phyloP scores from a whole-genome alignment of 2,329 filamentous ascomycete species.

The Calonectria pseudoreteaudii region DNA sequence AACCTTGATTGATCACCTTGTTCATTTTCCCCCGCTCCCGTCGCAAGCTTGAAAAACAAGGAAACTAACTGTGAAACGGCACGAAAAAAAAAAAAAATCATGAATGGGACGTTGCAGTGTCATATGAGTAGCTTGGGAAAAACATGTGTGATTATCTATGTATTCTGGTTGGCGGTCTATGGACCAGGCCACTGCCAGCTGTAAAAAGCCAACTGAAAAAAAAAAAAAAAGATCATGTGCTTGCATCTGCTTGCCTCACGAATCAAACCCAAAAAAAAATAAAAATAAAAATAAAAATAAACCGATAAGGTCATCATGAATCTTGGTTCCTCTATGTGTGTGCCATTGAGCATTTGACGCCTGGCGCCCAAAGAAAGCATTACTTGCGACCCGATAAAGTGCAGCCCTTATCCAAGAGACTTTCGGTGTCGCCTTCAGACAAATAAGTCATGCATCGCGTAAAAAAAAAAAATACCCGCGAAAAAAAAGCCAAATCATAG shows the following conservation, averaged over 20 bases:
- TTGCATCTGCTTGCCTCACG: not conserved
- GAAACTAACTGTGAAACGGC: not conserved
- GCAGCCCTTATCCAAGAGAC: not conserved
- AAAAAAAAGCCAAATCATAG: slow-evolving; percentile 8
- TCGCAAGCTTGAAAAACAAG: too few species aligned
- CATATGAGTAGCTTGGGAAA: not conserved
- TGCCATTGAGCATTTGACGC: slow-evolving; percentile 1
- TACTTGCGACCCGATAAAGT: not conserved
- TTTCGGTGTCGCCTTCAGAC: not conserved
- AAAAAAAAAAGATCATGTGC: not conserved
- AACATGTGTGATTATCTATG: slow-evolving; percentile 11
- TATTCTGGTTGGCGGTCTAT: not conserved
- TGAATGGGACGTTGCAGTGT: not conserved
- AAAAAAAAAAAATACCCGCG: not conserved
- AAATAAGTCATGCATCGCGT: slow-evolving; percentile 20
- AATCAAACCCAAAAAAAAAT: not conserved
- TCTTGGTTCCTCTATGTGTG: slow-evolving; percentile 10
- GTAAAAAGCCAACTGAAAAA: slow-evolving; percentile 5
- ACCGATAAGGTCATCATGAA: not conserved
- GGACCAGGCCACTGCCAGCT: slow-evolving; percentile 5
- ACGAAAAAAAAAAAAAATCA: not conserved
- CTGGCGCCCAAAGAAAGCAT: slow-evolving; percentile 9
- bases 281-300: too few species aligned
- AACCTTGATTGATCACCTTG: too few species aligned
- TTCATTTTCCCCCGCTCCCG: too few species aligned